Evolutionary conservation across 2,329 filamentous ascomycete species (phyloP), one percentile per base, ranked within the genome.

Genomic region (Venturia nashicola): DNA sequence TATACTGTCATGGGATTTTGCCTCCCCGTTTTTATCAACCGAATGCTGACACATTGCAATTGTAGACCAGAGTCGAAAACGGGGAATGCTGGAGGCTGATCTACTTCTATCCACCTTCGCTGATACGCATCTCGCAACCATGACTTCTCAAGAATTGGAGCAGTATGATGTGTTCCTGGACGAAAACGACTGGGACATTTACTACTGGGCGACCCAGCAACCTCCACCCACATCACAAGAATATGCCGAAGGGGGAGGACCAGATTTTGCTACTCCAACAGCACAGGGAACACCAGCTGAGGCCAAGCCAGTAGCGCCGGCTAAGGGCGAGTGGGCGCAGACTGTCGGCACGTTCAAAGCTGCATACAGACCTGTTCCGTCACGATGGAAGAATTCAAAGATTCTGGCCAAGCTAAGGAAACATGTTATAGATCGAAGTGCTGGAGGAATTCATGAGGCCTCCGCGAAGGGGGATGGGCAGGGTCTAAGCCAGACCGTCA

Each of bases 171-270:
- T 83, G 36, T 95, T 99, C 80, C 86, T 99, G 64, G 94, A 99
- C 76, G 94, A 99, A 78, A 99, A 99, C 76, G 94, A 99, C 79
- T 99, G 94, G 94, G 94, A 99, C 75, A 97, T 99, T 67, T 99
- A 99, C 82, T 99, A 99, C 82, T 99, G 94, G 94, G 91, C 90
- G 3, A 99, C 94, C 18, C 94, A 99, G 76, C 86, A 91, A 69
- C 81, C 87, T 14, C 77, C 83, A 5, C 78, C 80, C 1, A 82
- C 82, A n/a, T 82, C 84, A 42, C 75, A 79, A 62, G 79, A 84
- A 65, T 80, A 80, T 59, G 80, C 82, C 5, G 82, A 85, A 68
- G 80, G 82, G 36, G 77, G 75, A 34, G 76, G 76, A n/a, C 71
- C 76, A 2, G 75, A 75, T 14, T 67, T 75, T 66, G 76, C 80